phyloP scores from a whole-genome alignment of 805 yeast species.

The Candida xyloterini region DNA sequence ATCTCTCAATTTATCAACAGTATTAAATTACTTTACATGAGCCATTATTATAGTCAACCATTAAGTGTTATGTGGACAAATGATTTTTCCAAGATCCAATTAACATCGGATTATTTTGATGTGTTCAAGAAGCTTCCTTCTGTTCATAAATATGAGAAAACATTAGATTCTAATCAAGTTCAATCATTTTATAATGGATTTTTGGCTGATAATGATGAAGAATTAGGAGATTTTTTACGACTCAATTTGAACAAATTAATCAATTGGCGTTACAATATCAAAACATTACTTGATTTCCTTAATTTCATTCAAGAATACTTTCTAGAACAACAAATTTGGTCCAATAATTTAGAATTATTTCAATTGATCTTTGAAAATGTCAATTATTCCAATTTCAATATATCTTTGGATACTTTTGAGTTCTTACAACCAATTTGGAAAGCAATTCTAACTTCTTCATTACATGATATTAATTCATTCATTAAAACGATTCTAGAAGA shows the following conservation, averaged over 20 bases:
- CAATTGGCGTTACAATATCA: slow-evolving; percentile 30
- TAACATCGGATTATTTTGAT: slow-evolving; percentile 25
- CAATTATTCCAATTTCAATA: slow-evolving; percentile 12
- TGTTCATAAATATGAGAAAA: slow-evolving; percentile 19
- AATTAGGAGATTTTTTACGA: slow-evolving; percentile 23
- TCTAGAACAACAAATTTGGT: slow-evolving; percentile 27
- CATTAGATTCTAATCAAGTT: slow-evolving; percentile 10
- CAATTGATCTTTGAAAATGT: slow-evolving; percentile 24
- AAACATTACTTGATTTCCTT: slow-evolving; percentile 28
- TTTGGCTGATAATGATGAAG: slow-evolving; percentile 18
- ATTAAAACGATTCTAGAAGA: slow-evolving; percentile 22
- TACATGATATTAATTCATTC: slow-evolving; percentile 17
- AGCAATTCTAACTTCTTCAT: slow-evolving; percentile 5
- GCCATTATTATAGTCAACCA: slow-evolving; percentile 35
- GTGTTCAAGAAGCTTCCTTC: slow-evolving; percentile 30
- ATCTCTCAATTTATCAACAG: slow-evolving; percentile 29
- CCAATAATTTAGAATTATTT: slow-evolving; percentile 29
- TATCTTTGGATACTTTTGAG: slow-evolving; percentile 9
- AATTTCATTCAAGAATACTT: slow-evolving; percentile 28
- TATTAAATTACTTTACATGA: slow-evolving; percentile 34
- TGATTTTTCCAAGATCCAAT: slow-evolving; percentile 24
- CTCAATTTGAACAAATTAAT: slow-evolving; percentile 27
- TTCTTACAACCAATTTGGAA: slow-evolving; percentile 27
- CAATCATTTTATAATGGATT: slow-evolving; percentile 22
- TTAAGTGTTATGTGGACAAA: slow-evolving; percentile 33